A percentile compares a stretch with the other conserved stretches of the same genome.
Conservation (phyloP, 192 early-diverging fungal genomes). For the Coemansia sp. region DNA sequence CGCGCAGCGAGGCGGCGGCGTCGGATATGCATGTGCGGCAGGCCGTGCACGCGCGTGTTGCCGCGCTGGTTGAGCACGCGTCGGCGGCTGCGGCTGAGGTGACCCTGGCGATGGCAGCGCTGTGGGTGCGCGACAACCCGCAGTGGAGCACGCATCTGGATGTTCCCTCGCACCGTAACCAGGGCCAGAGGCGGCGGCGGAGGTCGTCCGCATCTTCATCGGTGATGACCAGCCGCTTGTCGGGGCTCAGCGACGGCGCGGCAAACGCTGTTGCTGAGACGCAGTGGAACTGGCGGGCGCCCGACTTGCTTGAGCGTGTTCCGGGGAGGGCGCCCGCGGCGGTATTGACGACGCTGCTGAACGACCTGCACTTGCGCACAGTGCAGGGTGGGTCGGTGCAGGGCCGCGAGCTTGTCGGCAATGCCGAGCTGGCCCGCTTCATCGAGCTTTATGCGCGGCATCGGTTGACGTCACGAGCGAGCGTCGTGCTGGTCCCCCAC, state of each 20-base stretch:
- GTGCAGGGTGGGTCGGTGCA: neutral
- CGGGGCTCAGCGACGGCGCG: neutral
- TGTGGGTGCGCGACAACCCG: conserved; percentile 46
- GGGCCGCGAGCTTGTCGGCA: conserved; percentile 5
- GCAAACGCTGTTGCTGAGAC: conserved; percentile 13
- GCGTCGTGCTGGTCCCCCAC: conserved; percentile 23
- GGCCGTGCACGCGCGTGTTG: conserved; percentile 21
- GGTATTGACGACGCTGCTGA: conserved; percentile 26
- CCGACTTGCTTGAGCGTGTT: conserved; percentile 35
- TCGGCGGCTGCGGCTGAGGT: conserved; percentile 27
- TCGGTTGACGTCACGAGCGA: conserved; percentile 25
- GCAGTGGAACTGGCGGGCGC: conserved; percentile 44
- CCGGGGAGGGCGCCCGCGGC: conserved; percentile 26
- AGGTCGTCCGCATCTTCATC: conserved; percentile 31
- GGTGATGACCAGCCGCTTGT: neutral
- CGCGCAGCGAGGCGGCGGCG: conserved; percentile 1
- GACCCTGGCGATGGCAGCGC: conserved; percentile 28
- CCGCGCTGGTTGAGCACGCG: conserved; percentile 30
- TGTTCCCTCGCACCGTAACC: neutral
- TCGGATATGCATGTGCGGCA: conserved; percentile 6
- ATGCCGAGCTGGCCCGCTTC: conserved; percentile 31
- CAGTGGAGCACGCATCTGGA: conserved; percentile 33
- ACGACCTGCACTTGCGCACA: conserved; percentile 24
- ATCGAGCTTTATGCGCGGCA: conserved; percentile 37
- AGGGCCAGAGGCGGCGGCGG: conserved; percentile 6